Evolutionary conservation across 2,329 filamentous ascomycete genomes (phyloP).

Genomic region (Venturia effusa): DNA sequence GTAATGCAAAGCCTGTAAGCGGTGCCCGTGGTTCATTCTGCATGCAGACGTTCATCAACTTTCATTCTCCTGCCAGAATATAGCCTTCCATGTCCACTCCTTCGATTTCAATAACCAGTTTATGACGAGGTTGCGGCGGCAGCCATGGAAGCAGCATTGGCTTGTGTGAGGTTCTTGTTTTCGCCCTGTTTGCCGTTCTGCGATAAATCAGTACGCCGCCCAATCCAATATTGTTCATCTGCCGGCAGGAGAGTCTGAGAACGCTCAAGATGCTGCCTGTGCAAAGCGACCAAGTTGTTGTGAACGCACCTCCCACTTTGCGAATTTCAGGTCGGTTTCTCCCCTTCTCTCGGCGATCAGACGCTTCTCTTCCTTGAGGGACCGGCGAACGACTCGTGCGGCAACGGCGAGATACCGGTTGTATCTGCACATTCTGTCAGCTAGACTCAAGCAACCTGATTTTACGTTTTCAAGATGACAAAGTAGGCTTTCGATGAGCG

Average conservation of each 20-base stretch:
- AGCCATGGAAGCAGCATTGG: slow-evolving; percentile 39
- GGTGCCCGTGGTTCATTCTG: neutral
- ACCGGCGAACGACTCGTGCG: slow-evolving; percentile 87
- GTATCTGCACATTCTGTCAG: slow-evolving; percentile 56
- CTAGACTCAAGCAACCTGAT: neutral
- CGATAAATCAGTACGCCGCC: slow-evolving; percentile 13
- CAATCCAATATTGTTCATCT: neutral
- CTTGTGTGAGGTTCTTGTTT: slow-evolving; percentile 54
- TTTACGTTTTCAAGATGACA: neutral
- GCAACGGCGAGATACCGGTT: slow-evolving; percentile 98
- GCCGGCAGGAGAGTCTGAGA: neutral
- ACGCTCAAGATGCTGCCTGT: neutral
- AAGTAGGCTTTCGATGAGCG: neutral
- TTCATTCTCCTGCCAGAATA: neutral
- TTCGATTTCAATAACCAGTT: slow-evolving; percentile 12
- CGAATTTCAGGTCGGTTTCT: slow-evolving; percentile 77
- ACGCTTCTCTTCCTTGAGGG: slow-evolving; percentile 91
- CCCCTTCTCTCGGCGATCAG: slow-evolving; percentile 79
- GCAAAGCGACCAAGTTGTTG: neutral
- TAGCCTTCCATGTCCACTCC: neutral
- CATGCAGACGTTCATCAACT: neutral
- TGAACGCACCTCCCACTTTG: slow-evolving; percentile 85
- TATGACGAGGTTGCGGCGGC: slow-evolving; percentile 34
- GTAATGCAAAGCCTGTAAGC: slow-evolving; percentile 8
- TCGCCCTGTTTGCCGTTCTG: slow-evolving; percentile 97